Percentiles rank a stretch among this genome's conserved stretches.
Conservation (phyloP, 1,139 yeast species). For the Hyphopichia wangnamkhiaoensis region DNA sequence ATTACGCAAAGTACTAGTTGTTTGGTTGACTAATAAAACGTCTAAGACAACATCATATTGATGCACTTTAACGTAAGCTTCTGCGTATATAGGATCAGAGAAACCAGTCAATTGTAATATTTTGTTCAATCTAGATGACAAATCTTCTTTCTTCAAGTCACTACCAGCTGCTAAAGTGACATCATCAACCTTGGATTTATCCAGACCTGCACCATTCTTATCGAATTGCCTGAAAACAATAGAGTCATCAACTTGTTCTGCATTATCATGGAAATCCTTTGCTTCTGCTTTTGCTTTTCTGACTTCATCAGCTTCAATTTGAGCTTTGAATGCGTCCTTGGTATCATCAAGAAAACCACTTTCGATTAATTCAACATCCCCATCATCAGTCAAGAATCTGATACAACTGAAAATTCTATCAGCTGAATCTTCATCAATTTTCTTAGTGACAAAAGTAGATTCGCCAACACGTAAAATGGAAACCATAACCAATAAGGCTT, state of each 20-base stretch:
- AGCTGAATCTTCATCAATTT: constrained; percentile 92
- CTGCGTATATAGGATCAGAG: constrained; percentile 97
- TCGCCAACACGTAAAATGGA: constrained; percentile 90
- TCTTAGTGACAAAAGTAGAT: constrained; percentile 68
- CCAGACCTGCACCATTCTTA: constrained; percentile 41
- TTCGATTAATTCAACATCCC: constrained; percentile 53
- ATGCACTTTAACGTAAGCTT: constrained; percentile 91
- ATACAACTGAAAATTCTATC: constrained; percentile 89
- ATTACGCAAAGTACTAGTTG: constrained; percentile 86
- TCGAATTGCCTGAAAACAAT: constrained; percentile 82
- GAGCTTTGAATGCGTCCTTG: constrained; percentile 73
- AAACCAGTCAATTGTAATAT: constrained; percentile 95
- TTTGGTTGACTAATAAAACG: constrained; percentile 92
- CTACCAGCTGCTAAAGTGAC: constrained; percentile 48
- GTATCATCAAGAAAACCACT: constrained; percentile 86
- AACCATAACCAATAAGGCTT: constrained; percentile 89
- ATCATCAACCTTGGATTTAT: constrained; percentile 48
- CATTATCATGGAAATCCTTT: constrained; percentile 62
- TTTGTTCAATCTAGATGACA: constrained; percentile 78
- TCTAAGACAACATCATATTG: constrained; percentile 96
- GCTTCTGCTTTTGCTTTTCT: constrained; percentile 61
- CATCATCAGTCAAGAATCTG: constrained; percentile 70
- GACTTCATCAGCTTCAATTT: constrained; percentile 54
- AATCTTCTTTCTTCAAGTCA: constrained; percentile 54
- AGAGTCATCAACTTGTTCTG: constrained; percentile 80